Evolutionary conservation across 345 rosid species (phyloP).

Genomic region (Citropsis articulata): DNA sequence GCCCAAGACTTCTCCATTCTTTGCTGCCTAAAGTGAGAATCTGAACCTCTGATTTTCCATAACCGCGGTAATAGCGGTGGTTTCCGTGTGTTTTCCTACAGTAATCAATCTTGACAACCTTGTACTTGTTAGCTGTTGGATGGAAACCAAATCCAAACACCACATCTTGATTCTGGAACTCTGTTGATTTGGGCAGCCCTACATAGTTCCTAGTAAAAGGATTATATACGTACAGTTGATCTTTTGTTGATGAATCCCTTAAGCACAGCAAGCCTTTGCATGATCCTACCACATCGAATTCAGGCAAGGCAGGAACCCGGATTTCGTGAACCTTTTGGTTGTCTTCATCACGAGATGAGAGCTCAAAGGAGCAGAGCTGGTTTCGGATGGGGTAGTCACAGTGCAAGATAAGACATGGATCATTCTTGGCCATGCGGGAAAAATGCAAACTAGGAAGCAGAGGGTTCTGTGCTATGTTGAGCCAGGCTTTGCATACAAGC

Average conservation of each 20-base stretch:
- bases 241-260: conserved; percentile 27
- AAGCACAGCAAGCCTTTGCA: conserved; percentile 45
- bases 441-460: conserved; percentile 20
- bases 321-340: conserved; percentile 25
- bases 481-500: conserved; percentile 42
- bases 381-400: conserved; percentile 37
- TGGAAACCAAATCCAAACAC: conserved; percentile 47
- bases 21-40: conserved; percentile 32
- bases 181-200: conserved; percentile 30
- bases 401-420: conserved; percentile 44
- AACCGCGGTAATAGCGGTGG: not conserved
- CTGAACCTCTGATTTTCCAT: conserved; percentile 33
- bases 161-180: conserved; percentile 27
- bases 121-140: conserved; percentile 28
- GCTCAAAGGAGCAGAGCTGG: conserved; percentile 38
- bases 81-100: not conserved
- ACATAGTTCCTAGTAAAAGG: conserved; percentile 35
- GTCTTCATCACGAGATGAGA: conserved; percentile 10
- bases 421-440: not conserved
- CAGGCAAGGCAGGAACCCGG: conserved; percentile 21
- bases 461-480: conserved; percentile 24
- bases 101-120: conserved; percentile 40
- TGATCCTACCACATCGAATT: conserved; percentile 48
- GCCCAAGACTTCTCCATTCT: conserved; percentile 27
- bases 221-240: conserved; percentile 28